Evolutionary conservation across 805 yeast genomes (phyloP), one percentile per base, ranked within the genome.

Genomic region (Kazachstania africana): DNA sequence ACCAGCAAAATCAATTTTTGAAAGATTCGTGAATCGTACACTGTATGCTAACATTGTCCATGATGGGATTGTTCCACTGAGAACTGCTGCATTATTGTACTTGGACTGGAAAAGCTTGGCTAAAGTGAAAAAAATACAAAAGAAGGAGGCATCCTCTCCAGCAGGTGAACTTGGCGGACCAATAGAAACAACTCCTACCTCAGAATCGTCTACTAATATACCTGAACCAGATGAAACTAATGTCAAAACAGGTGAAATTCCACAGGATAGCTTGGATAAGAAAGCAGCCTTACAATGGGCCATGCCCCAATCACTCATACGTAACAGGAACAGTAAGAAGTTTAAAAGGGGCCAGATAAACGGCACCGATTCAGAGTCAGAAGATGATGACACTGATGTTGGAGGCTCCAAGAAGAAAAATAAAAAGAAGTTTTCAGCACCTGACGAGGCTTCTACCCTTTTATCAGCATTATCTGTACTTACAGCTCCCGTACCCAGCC

Each of bases 41-140:
- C 60, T 80, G 0, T 91, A 91, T 54, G 95, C 97, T 0, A 91
- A 91, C 56, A 77, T 81, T 0, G 65, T 82, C 13, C 78, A 91
- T 54, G 98, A 91, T 58, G 98, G 98, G 2, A 85, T 91, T 32
- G 98, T 91, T 2, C 97, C 98, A 0, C 60, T 91, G 43, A 62
- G 97, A 31, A 91, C 98, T 0, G 75, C 95, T 0, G 84, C 96
- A 0, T 59, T 88, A 32, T 55, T 88, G 17, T 88, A 78, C 47
- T 55, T 91, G 10, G 97, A 91, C 53, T 85, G 94, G 80, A 68
- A 69, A 36, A 93, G 84, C 3, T 59, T 79, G 12, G 60, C 68
- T 3, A 64, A 66, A 29, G 78, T 77, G 1, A 55, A 60, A 6
- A 52, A 53, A 28, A 62, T 63, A 9, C 44, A 44, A 34, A 38